Percentiles rank a stretch among this genome's conserved stretches.
phyloP scores from a whole-genome alignment of 192 early-diverging fungal genomes.

The Linderina pennispora region DNA sequence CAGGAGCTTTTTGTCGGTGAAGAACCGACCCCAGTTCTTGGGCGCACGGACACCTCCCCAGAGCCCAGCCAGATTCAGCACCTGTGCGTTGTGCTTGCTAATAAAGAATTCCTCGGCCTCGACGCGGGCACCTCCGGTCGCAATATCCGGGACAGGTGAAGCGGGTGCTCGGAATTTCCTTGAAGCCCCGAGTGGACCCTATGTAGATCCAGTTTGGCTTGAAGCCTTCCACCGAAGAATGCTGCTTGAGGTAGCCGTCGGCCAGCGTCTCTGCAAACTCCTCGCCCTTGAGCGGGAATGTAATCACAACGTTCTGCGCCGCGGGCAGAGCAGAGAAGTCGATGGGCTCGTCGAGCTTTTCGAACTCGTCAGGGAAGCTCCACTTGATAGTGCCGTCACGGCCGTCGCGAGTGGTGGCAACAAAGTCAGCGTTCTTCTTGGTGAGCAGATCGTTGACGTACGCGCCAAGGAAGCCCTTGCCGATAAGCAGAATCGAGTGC shows the following conservation, averaged over 20 bases:
- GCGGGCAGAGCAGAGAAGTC: conserved; percentile 11
- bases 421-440: background rate
- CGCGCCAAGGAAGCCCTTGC: conserved; percentile 36
- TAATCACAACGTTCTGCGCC: conserved; percentile 21
- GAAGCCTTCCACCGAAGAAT: background rate
- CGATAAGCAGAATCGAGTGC: too few species aligned
- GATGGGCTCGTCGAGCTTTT: background rate
- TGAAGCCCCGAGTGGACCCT: conserved; percentile 39
- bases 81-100: conserved; percentile 7
- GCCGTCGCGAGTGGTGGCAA: conserved; percentile 31
- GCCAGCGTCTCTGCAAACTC: conserved; percentile 6
- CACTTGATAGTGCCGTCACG: conserved; percentile 34
- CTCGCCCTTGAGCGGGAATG: conserved; percentile 30
- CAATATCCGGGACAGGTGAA: conserved; percentile 14
- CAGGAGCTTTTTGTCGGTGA: conserved; percentile 19
- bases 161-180: conserved; percentile 27
- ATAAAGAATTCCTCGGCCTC: conserved; percentile 31
- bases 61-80: conserved; percentile 40
- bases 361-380: conserved; percentile 2
- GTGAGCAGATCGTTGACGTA: conserved; percentile 22
- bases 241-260: conserved; percentile 7
- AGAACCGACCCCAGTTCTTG: conserved; percentile 30
- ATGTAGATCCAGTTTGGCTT: conserved; percentile 30
- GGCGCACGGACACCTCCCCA: conserved; percentile 42
- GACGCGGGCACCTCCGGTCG: conserved; percentile 16